Conservation (phyloP, 2,329 filamentous ascomycete species). For the Nothomitra cinnamomea region DNA sequence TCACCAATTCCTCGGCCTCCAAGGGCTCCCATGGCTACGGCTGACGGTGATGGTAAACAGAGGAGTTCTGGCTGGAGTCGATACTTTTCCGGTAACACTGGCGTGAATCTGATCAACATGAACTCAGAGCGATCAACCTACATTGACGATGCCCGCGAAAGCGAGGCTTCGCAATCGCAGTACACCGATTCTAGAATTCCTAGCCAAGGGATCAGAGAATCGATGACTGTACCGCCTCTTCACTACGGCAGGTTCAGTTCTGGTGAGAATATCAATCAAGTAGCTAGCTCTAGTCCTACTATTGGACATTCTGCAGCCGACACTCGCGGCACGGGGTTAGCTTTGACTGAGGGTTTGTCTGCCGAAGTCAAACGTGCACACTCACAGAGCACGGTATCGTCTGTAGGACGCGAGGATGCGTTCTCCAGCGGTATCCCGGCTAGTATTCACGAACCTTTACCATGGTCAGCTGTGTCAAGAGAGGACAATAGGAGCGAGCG, state of each 20-base stretch:
- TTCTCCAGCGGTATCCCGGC: conserved; percentile 1
- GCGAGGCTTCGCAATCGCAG: conserved; percentile 20
- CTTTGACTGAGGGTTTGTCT: not conserved
- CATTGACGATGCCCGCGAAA: conserved; percentile 29
- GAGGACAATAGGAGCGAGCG: not conserved
- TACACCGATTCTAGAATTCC: not conserved
- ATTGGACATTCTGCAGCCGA: not conserved
- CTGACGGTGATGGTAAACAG: conserved; percentile 20
- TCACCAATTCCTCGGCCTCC: conserved; percentile 9
- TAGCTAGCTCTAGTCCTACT: conserved; percentile 1
- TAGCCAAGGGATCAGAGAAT: not conserved
- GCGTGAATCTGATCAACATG: conserved; percentile 35
- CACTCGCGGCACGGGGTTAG: not conserved
- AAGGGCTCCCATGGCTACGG: conserved; percentile 21
- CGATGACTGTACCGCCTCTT: not conserved
- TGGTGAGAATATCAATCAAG: not conserved
- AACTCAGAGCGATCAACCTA: conserved; percentile 36
- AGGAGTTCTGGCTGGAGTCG: conserved; percentile 60
- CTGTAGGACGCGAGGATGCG: not conserved
- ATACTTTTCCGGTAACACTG: conserved; percentile 60
- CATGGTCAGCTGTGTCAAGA: conserved; percentile 6
- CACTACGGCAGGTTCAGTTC: conserved; percentile 1
- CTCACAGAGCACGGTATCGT: conserved; percentile 2
- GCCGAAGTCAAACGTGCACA: not conserved
- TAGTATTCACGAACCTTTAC: conserved; percentile 3